Evolutionary conservation across 768 basidiomycete species (phyloP), one percentile per base, ranked within the genome.

Genomic region (Lentinula sp.): DNA sequence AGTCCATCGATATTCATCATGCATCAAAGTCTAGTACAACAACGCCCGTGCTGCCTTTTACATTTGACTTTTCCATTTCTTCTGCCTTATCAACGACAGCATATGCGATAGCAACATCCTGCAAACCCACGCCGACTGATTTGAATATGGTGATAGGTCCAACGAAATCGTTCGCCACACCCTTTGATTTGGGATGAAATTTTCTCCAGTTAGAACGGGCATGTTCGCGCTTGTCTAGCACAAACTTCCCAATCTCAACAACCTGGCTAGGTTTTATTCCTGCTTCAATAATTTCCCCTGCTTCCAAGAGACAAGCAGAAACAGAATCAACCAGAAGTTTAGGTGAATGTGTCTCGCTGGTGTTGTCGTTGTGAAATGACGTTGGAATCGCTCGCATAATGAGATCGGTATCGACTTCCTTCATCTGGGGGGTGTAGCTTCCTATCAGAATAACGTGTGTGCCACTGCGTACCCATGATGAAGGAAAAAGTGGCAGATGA

Each of bases 51-150:
- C 42, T 59, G 28, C 12, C 32, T n/a, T 63, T 39, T 28, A 5
- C 37, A 5, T 28, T 53, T 52, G 35, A 37, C n/a, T 39, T 60
- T 1, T 76, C 78, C 66, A 79, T 72, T 57, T 74, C 67, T 65
- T 84, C 74, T 1, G 93, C 92, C 56, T 77, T 78, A 4, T 80
- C 72, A 2, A 93, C 80, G 1, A 93, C 83, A 2, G 87, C 81
- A 59, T 74, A 78, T 9, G 91, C 85, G 61, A 95, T 91, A 0
- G 87, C 90, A 4, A 91, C 90, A 65, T 96, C 94, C 67, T 95
- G 93, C n/a, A 91, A 72, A 0, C 90, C 91, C 6, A 94, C 72
- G 2, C 94, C 93, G 5, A 95, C 94, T 0, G 88, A 90, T 73
- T 95, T 95, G 81, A 93, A 95, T 33, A 95, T 79, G 1, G 87